phyloP scores from a whole-genome alignment of 495 filamentous ascomycete genomes.

The Tuber indicum region DNA sequence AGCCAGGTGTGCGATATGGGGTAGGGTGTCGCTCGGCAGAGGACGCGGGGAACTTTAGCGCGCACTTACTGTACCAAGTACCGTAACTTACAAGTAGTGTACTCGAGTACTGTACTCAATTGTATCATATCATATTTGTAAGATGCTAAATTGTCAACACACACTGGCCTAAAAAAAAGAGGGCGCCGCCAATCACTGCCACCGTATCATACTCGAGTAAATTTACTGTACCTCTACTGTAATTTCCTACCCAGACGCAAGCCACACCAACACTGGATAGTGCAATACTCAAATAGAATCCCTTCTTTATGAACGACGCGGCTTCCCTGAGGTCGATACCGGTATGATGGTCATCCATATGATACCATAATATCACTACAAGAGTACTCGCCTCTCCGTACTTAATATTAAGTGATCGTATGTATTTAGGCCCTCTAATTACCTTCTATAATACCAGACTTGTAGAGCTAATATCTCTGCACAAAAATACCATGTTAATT shows the following conservation, averaged over 20 bases:
- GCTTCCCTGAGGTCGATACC: background rate
- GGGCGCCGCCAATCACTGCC: background rate
- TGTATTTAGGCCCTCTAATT: background rate
- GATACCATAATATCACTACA: background rate
- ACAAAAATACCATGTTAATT: background rate
- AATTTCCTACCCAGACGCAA: background rate
- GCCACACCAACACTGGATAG: background rate
- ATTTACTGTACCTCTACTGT: too few relatives aligned
- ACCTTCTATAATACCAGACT: background rate
- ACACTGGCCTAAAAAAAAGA: background rate
- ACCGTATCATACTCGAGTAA: background rate
- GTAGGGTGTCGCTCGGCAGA: background rate
- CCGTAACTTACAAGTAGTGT: too few relatives aligned
- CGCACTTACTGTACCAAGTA: background rate
- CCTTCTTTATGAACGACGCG: background rate
- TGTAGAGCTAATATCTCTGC: background rate
- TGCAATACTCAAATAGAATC: background rate
- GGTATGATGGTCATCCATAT: background rate
- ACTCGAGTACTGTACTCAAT: background rate
- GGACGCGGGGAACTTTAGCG: background rate
- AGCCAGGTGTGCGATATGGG: background rate
- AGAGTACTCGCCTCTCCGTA: background rate
- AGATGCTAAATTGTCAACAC: background rate
- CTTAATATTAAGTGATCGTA: background rate
- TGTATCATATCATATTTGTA: background rate